Evolutionary conservation across 495 filamentous ascomycete species (phyloP).

Genomic region (Jackrogersella minutella): DNA sequence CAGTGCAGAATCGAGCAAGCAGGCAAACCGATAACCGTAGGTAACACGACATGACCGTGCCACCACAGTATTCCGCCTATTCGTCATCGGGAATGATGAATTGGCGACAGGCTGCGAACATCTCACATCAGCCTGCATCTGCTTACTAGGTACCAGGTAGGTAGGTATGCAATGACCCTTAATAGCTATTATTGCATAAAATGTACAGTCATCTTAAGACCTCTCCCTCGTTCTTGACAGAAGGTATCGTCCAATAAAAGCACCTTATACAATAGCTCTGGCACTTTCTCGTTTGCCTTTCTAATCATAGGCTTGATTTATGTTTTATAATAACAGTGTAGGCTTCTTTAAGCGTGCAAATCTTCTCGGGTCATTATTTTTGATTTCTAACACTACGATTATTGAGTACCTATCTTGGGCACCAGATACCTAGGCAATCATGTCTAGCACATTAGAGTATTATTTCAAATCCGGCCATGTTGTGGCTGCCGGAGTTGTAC

Average conservation of each 20-base stretch:
- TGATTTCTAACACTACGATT: background rate
- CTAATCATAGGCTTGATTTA: background rate
- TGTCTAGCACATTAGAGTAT: constrained; percentile 8
- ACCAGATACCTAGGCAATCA: too few relatives aligned
- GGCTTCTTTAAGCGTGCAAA: too few relatives aligned
- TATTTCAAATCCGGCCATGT: constrained; percentile 24
- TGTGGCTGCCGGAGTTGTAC: constrained; percentile 22
- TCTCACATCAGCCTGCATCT: too few relatives aligned
- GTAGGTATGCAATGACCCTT: too few relatives aligned
- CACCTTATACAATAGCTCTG: too few relatives aligned
- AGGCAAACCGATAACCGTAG: too few relatives aligned
- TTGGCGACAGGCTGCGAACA: background rate
- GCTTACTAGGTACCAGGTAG: too few relatives aligned
- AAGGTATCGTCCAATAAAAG: too few relatives aligned
- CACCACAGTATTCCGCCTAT: background rate
- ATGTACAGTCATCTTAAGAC: too few relatives aligned
- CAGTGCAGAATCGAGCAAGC: too few relatives aligned
- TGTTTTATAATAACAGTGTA: background rate
- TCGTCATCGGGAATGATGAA: background rate
- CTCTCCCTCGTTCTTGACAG: too few relatives aligned
- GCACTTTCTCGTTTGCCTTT: background rate
- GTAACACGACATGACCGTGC: background rate
- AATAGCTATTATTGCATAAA: too few relatives aligned
- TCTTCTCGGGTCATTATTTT: background rate
- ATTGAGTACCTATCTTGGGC: background rate